Evolutionary conservation across 2,329 filamentous ascomycete genomes (phyloP).

Genomic region (Pestalotiopsis sp.): DNA sequence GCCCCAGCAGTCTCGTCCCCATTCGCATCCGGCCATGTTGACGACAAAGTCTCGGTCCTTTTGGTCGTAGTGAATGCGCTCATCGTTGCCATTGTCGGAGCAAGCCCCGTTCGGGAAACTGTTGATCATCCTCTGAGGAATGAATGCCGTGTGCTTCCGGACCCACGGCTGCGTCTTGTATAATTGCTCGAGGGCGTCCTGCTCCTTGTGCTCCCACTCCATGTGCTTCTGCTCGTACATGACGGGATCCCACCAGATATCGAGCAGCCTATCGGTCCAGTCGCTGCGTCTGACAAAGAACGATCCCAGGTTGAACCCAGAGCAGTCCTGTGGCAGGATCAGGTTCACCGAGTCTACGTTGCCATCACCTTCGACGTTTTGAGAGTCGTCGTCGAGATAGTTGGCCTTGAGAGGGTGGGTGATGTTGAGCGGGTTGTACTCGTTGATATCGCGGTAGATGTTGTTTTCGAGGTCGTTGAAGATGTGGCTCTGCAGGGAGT

Average conservation of each 20-base stretch:
- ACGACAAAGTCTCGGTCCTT: constrained; percentile 89
- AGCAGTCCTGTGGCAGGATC: constrained; percentile 89
- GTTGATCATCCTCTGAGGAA: constrained; percentile 91
- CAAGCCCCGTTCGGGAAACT: constrained; percentile 92
- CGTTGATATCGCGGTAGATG: constrained; percentile 93
- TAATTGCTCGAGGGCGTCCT: constrained; percentile 90
- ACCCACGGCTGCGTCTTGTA: constrained; percentile 94
- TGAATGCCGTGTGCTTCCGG: constrained; percentile 82
- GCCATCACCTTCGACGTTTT: constrained; percentile 76
- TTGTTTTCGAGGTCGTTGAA: constrained; percentile 77
- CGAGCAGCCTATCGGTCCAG: constrained; percentile 90
- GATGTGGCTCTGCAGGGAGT: constrained; percentile 87
- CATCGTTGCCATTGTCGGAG: constrained; percentile 74
- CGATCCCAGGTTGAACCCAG: constrained; percentile 93
- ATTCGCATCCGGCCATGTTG: constrained; percentile 98
- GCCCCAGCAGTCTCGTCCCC: constrained; percentile 95
- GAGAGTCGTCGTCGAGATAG: constrained; percentile 77
- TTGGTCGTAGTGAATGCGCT: constrained; percentile 82
- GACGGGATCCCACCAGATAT: constrained; percentile 98
- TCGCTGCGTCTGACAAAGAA: constrained; percentile 86
- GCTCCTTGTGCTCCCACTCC: constrained; percentile 99
- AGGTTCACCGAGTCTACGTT: constrained; percentile 80
- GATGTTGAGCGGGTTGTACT: constrained; percentile 94
- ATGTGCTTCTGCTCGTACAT: constrained; percentile 98
- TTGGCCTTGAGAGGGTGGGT: constrained; percentile 75